These are phyloP conservation scores for Candida silvicultrix DNA, from an alignment of 805 yeast species.

Conservation along the genomic window DNA sequence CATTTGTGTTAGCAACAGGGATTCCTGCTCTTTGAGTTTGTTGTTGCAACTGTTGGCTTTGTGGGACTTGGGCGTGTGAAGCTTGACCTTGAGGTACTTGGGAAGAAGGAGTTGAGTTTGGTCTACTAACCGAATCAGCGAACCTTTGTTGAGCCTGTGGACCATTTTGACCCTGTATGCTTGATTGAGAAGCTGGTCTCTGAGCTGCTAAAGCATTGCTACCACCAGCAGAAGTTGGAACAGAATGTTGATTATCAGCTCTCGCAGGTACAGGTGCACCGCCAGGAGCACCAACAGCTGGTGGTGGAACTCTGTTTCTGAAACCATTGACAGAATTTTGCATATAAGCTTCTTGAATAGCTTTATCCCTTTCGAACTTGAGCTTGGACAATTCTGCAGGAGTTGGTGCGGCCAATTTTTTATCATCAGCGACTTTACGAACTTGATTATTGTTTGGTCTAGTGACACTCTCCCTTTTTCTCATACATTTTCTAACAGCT, in stretches of 20 bases:
- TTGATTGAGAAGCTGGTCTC: conserved; percentile 22
- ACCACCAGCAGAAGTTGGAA: neutral
- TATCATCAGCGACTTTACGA: conserved; percentile 33
- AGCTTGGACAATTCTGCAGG: conserved; percentile 81
- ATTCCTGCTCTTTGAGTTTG: conserved; percentile 3
- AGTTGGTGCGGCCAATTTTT: conserved; percentile 52
- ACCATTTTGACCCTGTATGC: conserved; percentile 15
- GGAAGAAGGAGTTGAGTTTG: conserved; percentile 3
- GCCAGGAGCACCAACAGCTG: conserved; percentile 24
- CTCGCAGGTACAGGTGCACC: neutral
- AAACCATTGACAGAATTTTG: conserved; percentile 26
- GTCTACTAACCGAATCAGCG: neutral
- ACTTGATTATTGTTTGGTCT: conserved; percentile 45
- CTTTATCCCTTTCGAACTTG: conserved; percentile 81
- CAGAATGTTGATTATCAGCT: conserved; percentile 8
- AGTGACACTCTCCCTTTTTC: conserved; percentile 77
- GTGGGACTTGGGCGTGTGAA: conserved; percentile 6
- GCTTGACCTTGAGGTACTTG: conserved; percentile 4
- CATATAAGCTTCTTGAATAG: conserved; percentile 68
- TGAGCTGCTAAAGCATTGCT: neutral
- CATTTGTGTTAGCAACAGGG: neutral
- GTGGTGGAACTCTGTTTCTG: conserved; percentile 6
- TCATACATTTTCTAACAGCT: conserved; percentile 84
- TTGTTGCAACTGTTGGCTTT: conserved; percentile 6
- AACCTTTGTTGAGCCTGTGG: conserved; percentile 11